A percentile compares a stretch with the other conserved stretches of the same genome.
These are phyloP conservation scores for Agaricus blazei DNA, from an alignment of 768 basidiomycete genomes.

Conservation along the genomic window DNA sequence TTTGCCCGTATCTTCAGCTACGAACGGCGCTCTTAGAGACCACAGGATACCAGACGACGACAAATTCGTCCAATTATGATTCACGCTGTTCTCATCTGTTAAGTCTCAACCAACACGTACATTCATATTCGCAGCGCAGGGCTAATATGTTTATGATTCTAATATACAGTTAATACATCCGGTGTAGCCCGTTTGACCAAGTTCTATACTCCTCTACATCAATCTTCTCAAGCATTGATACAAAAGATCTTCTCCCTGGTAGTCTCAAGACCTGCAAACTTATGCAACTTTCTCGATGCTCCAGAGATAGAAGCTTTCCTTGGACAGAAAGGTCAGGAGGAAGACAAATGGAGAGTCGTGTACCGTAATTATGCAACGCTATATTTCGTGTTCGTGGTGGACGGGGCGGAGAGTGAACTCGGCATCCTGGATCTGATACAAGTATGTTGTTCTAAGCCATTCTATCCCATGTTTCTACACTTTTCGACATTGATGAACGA, in stretches of 20 bases:
- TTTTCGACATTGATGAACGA: background rate
- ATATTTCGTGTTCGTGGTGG: conserved; percentile 96
- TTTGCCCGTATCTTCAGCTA: too few species aligned
- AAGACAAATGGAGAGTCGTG: conserved; percentile 78
- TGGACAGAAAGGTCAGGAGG: conserved; percentile 41
- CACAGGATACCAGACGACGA: background rate
- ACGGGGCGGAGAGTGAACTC: conserved; percentile 93
- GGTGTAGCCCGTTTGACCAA: conserved; percentile 82
- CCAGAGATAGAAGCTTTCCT: conserved; percentile 78
- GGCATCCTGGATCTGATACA: conserved; percentile 96
- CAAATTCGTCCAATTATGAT: conserved; percentile 46
- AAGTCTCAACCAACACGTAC: conserved; percentile 20
- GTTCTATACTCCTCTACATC: conserved; percentile 81
- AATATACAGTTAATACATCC: conserved; percentile 78
- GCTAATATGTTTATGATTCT: conserved; percentile 2
- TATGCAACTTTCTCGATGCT: conserved; percentile 97
- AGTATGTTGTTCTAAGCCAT: conserved; percentile 40
- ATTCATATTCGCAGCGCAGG: conserved; percentile 6
- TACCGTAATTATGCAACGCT: conserved; percentile 96
- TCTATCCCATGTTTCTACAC: background rate
- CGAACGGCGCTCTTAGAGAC: background rate
- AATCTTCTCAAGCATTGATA: conserved; percentile 63
- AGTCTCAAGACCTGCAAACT: conserved; percentile 67
- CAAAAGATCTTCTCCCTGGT: conserved; percentile 90
- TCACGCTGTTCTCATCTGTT: conserved; percentile 83